Percentiles rank a stretch among this genome's conserved stretches.
Evolutionary conservation across 345 rosid species (phyloP).

Genomic region (Pelargonium nanum): DNA sequence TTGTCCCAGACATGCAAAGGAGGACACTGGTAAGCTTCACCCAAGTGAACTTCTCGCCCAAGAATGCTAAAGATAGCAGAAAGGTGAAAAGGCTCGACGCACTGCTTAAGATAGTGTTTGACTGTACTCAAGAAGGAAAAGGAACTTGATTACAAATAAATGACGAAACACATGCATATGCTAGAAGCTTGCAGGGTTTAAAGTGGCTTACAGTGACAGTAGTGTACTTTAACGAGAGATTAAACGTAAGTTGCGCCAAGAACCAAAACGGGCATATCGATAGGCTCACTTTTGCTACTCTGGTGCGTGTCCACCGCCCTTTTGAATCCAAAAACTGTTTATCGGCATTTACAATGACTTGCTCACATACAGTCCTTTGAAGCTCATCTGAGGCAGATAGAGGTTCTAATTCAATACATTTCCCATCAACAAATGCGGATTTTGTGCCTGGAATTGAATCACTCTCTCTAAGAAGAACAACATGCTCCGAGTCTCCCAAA

Average conservation of each 20-base stretch:
- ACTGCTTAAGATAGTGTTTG: constrained; percentile 88
- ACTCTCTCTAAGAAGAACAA: constrained; percentile 49
- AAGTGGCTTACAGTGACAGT: constrained; percentile 63
- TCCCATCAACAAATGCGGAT: constrained; percentile 11
- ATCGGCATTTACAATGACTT: constrained; percentile 10
- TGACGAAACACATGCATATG: background rate
- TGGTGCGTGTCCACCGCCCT: constrained; percentile 79
- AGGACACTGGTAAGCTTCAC: constrained; percentile 77
- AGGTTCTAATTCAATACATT: constrained; percentile 19
- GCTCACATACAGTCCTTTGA: constrained; percentile 17
- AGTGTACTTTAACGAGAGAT: constrained; percentile 84
- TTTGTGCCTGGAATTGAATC: constrained; percentile 19
- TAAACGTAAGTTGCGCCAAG: constrained; percentile 78
- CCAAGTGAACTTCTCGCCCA: constrained; percentile 90
- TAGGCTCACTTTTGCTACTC: constrained; percentile 80
- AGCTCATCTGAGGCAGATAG: constrained; percentile 21
- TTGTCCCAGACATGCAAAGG: constrained; percentile 88
- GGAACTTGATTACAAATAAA: constrained; percentile 7
- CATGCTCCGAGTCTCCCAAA: constrained; percentile 55
- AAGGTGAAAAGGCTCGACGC: constrained; percentile 87
- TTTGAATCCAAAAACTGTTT: constrained; percentile 53
- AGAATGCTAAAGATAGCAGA: constrained; percentile 58
- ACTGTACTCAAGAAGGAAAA: constrained; percentile 38
- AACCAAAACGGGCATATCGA: constrained; percentile 88
- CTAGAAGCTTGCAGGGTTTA: background rate